These are phyloP conservation scores for Paxillus rubicundulus DNA, from an alignment of 768 basidiomycete species.

Conservation along the genomic window DNA sequence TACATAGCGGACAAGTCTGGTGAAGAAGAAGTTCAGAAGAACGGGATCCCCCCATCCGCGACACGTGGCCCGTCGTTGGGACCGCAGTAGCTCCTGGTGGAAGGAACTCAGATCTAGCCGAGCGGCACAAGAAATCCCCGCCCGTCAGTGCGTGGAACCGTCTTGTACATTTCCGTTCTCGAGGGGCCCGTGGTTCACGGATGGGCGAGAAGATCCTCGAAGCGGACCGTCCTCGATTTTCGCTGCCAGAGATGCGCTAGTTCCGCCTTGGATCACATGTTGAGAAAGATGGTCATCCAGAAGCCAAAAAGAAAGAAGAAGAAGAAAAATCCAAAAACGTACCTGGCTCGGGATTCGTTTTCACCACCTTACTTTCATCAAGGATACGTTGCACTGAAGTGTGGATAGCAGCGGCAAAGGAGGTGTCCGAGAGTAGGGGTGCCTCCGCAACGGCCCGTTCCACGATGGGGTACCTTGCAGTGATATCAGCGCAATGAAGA, in stretches of 20 bases:
- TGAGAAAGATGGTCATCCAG: constrained; percentile 5
- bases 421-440: constrained; percentile 46
- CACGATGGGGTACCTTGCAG: constrained; percentile 59
- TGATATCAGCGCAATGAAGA: neutral
- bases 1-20: no score
- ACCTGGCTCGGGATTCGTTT: neutral
- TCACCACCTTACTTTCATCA: constrained; percentile 33
- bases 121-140: neutral
- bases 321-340: neutral
- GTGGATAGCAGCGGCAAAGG: constrained; percentile 44
- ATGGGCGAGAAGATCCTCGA: neutral
- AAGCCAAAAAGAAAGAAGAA: no score
- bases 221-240: neutral
- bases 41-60: no score
- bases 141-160: neutral
- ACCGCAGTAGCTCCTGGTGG: neutral
- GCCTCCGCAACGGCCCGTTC: constrained; percentile 58
- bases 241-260: neutral
- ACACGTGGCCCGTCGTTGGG: neutral
- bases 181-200: neutral
- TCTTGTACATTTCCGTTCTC: constrained; percentile 1
- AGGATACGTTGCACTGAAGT: constrained; percentile 46
- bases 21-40: no score
- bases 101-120: neutral
- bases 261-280: neutral